Percentiles rank a stretch among this genome's conserved stretches.
Conservation (phyloP, 768 basidiomycete genomes). For the Mycena floridula region DNA sequence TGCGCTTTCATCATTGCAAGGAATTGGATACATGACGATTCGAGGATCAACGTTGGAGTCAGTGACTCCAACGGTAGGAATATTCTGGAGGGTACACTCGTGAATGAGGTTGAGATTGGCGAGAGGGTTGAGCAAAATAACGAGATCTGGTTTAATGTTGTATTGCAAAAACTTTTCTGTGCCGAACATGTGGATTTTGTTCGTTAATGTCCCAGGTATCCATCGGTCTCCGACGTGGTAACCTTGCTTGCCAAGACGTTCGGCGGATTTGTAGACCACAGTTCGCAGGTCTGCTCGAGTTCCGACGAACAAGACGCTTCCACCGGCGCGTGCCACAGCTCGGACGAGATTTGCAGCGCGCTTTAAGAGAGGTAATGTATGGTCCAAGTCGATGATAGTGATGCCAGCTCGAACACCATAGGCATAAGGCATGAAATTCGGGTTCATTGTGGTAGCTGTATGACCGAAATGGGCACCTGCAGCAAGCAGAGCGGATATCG, state of each 20-base stretch:
- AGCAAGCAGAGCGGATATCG: conserved; percentile 86
- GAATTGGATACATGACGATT: conserved; percentile 96
- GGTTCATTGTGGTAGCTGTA: conserved; percentile 74
- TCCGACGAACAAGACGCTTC: conserved; percentile 86
- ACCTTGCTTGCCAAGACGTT: conserved; percentile 72
- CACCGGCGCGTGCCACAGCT: conserved; percentile 73
- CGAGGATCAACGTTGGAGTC: conserved; percentile 96
- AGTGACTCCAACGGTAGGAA: conserved; percentile 91
- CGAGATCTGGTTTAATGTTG: conserved; percentile 76
- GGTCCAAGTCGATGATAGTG: conserved; percentile 92
- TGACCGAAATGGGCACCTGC: conserved; percentile 95
- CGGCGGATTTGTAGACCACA: conserved; percentile 71
- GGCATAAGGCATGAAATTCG: conserved; percentile 86
- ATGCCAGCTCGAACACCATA: conserved; percentile 89
- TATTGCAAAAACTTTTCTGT: conserved; percentile 42
- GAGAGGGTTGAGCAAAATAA: conserved; percentile 86
- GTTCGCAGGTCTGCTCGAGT: conserved; percentile 75
- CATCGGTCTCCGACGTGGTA: conserved; percentile 85
- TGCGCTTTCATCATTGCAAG: conserved; percentile 94
- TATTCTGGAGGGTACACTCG: conserved; percentile 83
- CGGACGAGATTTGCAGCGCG: conserved; percentile 86
- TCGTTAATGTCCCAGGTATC: conserved; percentile 94
- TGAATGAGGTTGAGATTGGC: conserved; percentile 80
- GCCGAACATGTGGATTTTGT: conserved; percentile 72
- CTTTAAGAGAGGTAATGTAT: conserved; percentile 85